These are phyloP conservation scores for Rutstroemia sp. DNA, from an alignment of 2,329 filamentous ascomycete species.

Conservation along the genomic window DNA sequence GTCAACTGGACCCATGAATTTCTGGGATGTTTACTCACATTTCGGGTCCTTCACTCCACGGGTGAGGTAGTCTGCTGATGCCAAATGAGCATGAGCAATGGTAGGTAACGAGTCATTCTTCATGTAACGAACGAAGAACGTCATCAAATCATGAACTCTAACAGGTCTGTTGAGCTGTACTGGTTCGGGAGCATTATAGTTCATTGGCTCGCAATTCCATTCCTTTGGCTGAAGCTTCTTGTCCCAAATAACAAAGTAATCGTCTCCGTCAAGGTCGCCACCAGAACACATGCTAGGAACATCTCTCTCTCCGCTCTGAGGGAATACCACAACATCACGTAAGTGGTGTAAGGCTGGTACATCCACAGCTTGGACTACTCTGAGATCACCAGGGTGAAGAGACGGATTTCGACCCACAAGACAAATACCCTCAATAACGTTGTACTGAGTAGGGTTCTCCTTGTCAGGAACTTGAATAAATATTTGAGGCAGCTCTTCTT, in stretches of 20 bases:
- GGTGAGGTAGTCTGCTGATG: conserved; percentile 57
- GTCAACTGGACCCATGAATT: background rate
- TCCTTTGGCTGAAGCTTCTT: conserved; percentile 57
- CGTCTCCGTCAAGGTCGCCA: conserved; percentile 91
- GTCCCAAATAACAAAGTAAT: conserved; percentile 95
- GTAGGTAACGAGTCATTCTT: conserved; percentile 75
- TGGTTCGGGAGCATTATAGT: conserved; percentile 56
- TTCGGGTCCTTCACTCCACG: conserved; percentile 57
- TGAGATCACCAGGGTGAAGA: conserved; percentile 84
- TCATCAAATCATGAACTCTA: conserved; percentile 62
- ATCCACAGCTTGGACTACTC: conserved; percentile 79
- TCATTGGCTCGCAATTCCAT: conserved; percentile 73
- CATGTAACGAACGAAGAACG: conserved; percentile 89
- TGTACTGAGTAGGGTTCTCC: conserved; percentile 44
- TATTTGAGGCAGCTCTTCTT: conserved; percentile 66
- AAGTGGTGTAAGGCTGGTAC: conserved; percentile 66
- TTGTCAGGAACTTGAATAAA: conserved; percentile 73
- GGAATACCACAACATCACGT: conserved; percentile 80
- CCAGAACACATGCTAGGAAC: conserved; percentile 93
- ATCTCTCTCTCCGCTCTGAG: conserved; percentile 74
- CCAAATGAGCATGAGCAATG: conserved; percentile 79
- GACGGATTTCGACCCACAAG: conserved; percentile 88
- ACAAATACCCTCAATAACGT: conserved; percentile 68
- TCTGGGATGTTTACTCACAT: conserved; percentile 44
- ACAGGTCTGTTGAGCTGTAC: conserved; percentile 53